A percentile compares a stretch with the other conserved stretches of the same genome.
These are phyloP conservation scores for Ceratobasidium papillatum DNA, from an alignment of 1,284 basidiomycete genomes.

Conservation along the genomic window DNA sequence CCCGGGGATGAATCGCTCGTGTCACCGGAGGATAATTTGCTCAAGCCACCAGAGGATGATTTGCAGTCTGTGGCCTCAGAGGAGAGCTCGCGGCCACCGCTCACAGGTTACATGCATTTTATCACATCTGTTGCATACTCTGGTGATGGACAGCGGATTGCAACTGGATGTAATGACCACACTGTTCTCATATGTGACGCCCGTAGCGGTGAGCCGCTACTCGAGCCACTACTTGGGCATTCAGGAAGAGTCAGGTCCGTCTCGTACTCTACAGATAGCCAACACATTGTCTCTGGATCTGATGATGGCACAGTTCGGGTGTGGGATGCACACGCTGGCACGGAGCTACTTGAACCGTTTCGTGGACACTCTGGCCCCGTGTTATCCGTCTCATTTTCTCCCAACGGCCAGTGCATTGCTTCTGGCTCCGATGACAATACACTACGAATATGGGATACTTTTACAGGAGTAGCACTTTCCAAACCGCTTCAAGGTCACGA, in stretches of 20 bases:
- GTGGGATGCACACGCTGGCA: slow-evolving; percentile 19
- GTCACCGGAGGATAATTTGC: too few species aligned
- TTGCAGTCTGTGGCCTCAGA: too few species aligned
- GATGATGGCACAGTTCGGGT: slow-evolving; percentile 28
- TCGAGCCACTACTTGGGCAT: slow-evolving; percentile 34
- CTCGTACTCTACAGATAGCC: slow-evolving; percentile 54
- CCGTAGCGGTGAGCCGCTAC: slow-evolving; percentile 5
- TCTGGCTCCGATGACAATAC: slow-evolving; percentile 27
- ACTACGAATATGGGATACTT: slow-evolving; percentile 4
- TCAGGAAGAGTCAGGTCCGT: slow-evolving; percentile 50
- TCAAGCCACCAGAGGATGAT: too few species aligned
- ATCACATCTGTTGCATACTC: slow-evolving; percentile 36
- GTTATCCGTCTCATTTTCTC: slow-evolving; percentile 11
- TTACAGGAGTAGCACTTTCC: not conserved
- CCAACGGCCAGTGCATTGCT: slow-evolving; percentile 7
- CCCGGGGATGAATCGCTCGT: not conserved
- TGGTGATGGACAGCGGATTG: slow-evolving; percentile 37
- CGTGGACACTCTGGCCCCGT: slow-evolving; percentile 9
- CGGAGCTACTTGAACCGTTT: slow-evolving; percentile 20
- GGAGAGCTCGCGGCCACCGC: too few species aligned
- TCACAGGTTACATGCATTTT: too few species aligned
- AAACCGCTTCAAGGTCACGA: slow-evolving; percentile 24
- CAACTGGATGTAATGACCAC: slow-evolving; percentile 30
- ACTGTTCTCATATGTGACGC: slow-evolving; percentile 40
- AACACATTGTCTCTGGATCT: slow-evolving; percentile 38